Evolutionary conservation across 2,329 filamentous ascomycete species (phyloP).

Genomic region (Botrytis cinerea): DNA sequence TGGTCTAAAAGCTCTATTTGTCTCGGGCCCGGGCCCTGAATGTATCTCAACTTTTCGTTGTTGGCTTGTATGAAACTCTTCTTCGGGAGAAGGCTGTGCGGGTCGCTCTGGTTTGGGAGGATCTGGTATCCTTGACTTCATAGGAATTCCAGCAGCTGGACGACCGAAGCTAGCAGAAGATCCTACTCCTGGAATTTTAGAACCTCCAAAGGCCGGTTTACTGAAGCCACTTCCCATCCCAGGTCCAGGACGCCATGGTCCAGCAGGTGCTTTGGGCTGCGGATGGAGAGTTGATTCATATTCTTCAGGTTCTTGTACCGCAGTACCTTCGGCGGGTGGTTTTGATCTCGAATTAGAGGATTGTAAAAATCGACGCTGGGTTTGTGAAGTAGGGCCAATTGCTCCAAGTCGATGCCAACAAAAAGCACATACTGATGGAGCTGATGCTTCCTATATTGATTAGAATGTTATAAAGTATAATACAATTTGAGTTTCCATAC

Average conservation of each 20-base stretch:
- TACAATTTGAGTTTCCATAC: conserved; percentile 25
- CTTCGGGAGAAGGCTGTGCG: background rate
- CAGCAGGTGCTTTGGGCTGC: conserved; percentile 13
- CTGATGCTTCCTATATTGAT: conserved; percentile 34
- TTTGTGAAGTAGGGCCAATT: conserved; percentile 37
- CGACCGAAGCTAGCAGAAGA: background rate
- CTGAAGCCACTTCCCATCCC: conserved; percentile 13
- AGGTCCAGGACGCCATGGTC: conserved; percentile 30
- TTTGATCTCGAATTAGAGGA: conserved; percentile 36
- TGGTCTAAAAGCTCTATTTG: conserved; percentile 34
- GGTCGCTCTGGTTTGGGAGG: conserved; percentile 10
- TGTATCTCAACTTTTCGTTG: conserved; percentile 27
- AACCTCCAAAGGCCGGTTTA: conserved; percentile 1
- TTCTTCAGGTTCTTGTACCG: conserved; percentile 27
- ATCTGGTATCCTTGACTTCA: conserved; percentile 20
- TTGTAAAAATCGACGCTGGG: conserved; percentile 41
- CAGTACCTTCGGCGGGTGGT: conserved; percentile 33
- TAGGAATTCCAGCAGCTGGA: conserved; percentile 16
- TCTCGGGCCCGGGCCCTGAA: conserved; percentile 35
- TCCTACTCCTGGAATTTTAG: conserved; percentile 13
- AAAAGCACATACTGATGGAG: conserved; percentile 41
- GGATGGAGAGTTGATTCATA: conserved; percentile 11
- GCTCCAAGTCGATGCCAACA: conserved; percentile 41
- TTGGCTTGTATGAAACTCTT: background rate
- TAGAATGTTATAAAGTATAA: background rate